These are phyloP conservation scores for Herpetomonas tarakana DNA, from an alignment of 208 protist genomes.

Conservation along the genomic window DNA sequence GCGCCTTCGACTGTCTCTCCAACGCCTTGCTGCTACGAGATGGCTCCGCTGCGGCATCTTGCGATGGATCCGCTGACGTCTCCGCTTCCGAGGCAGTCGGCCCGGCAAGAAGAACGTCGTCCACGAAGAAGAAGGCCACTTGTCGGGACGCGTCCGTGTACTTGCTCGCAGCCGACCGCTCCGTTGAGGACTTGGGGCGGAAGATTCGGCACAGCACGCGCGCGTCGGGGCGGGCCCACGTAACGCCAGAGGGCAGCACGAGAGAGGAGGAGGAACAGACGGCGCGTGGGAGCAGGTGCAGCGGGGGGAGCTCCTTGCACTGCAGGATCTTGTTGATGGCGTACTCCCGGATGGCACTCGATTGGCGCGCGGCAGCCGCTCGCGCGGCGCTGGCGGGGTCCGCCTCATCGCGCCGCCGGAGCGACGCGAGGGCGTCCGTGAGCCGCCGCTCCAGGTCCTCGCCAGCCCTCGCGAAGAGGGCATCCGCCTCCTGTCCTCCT, in stretches of 20 bases:
- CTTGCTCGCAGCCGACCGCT: conserved; percentile 19
- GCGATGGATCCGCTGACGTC: neutral
- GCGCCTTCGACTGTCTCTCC: neutral
- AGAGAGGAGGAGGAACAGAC: neutral
- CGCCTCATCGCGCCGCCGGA: neutral
- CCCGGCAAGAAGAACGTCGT: conserved; percentile 41
- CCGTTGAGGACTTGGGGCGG: conserved; percentile 15
- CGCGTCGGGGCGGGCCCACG: conserved; percentile 59
- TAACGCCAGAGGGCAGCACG: conserved; percentile 19
- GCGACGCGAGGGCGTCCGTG: neutral
- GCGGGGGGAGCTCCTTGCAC: conserved; percentile 32
- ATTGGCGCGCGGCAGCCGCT: neutral
- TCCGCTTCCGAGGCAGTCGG: neutral
- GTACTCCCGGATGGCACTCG: conserved; percentile 17
- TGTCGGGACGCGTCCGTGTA: conserved; percentile 56
- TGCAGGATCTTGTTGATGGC: conserved; percentile 37
- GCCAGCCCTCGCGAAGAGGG: conserved; percentile 12
- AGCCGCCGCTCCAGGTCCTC: conserved; percentile 29
- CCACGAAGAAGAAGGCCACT: conserved; percentile 70
- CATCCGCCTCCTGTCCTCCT: conserved; percentile 4
- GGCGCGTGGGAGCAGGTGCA: conserved; percentile 42
- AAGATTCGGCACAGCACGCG: conserved; percentile 75
- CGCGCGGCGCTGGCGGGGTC: neutral
- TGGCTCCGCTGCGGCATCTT: neutral
- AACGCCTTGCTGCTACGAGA: neutral